Evolutionary conservation across 2,329 filamentous ascomycete genomes (phyloP), one percentile per base, ranked within the genome.

Genomic region (Aspergillus calidoustus): DNA sequence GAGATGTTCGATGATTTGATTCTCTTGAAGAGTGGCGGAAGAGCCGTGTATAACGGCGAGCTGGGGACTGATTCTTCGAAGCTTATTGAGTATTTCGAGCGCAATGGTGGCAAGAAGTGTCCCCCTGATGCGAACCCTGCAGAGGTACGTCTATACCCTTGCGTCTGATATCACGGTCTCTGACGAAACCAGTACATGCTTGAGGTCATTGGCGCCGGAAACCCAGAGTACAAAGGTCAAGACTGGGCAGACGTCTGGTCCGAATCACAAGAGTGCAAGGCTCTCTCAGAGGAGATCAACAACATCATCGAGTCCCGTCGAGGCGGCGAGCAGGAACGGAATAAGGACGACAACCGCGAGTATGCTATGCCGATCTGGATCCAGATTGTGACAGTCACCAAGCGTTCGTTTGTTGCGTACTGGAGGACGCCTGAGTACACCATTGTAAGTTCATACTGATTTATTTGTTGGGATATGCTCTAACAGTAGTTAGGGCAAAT

Each of bases 1-100:
- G 91, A 95, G 75, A 90, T 93, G 76, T 97, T 96, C 67, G 92
- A 96, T 73, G 86, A 92, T 13, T 83, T 97, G 2, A 80, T 96
- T 5, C 83, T 96, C 3, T 83, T 96, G 2, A 87, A 94, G 76
- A 84, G 86, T 46, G 92, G 92, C 62, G 92, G 92, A 4, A 85
- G 89, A 58, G 91, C 90, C 51, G 91, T 96, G 54, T 96, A 96
- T 79, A 94, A 95, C 71, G 92, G 92, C 22, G 89, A 93, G 61
- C 90, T 96, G 48, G 92, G 92, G 53, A 83, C 87, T 55, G 91
- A 95, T 61, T 91, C 91, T 0, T 79, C 82, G 34, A 81, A 88
- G 22, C 80, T 96, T n/a, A 86, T 92, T 44, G 83, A 85, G 22
- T 90, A 89, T 71, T 93, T 93, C 60, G 85, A 89, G 70, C 66